A percentile compares a stretch with the other conserved stretches of the same genome.
These are phyloP conservation scores for Patellifolia procumbens DNA, from an alignment of 179 eudicot species.

Conservation along the genomic window DNA sequence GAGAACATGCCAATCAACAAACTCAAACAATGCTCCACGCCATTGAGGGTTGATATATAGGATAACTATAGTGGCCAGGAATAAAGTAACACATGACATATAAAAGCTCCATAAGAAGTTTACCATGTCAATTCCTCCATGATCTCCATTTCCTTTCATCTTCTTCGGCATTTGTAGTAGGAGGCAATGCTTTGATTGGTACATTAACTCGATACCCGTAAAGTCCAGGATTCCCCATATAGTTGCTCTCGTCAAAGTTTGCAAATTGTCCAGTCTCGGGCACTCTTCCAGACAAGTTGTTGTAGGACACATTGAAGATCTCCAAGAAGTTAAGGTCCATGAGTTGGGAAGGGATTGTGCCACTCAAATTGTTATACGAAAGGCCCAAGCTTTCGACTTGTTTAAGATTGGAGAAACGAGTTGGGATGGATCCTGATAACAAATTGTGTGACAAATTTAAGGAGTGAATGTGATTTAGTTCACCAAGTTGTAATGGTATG, in stretches of 20 bases:
- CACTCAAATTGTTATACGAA: no score
- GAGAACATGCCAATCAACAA: background rate
- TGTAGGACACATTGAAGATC: constrained; percentile 26
- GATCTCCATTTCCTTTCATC: background rate
- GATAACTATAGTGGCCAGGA: background rate
- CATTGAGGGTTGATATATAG: constrained; percentile 1
- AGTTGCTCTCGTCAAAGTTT: constrained; percentile 19
- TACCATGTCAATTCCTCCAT: background rate
- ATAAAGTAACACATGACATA: background rate
- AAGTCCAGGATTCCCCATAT: constrained; percentile 18
- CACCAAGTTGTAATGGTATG: constrained; percentile 6
- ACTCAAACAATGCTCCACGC: constrained; percentile 4
- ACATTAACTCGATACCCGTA: background rate
- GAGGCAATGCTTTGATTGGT: background rate
- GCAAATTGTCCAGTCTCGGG: constrained; percentile 28
- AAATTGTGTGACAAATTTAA: constrained; percentile 12
- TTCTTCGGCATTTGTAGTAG: background rate
- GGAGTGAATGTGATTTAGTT: background rate
- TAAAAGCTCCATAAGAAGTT: constrained; percentile 16
- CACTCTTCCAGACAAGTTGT: constrained; percentile 19
- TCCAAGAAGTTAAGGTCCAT: background rate
- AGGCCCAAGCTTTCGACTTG: constrained; percentile 16
- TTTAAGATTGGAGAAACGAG: background rate
- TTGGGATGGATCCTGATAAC: constrained; percentile 15
- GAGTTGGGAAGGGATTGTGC: background rate